Evolutionary conservation across 164 flowering plant genomes (phyloP), one percentile per base, ranked within the genome.

Genomic region (Akebia trifoliata): DNA sequence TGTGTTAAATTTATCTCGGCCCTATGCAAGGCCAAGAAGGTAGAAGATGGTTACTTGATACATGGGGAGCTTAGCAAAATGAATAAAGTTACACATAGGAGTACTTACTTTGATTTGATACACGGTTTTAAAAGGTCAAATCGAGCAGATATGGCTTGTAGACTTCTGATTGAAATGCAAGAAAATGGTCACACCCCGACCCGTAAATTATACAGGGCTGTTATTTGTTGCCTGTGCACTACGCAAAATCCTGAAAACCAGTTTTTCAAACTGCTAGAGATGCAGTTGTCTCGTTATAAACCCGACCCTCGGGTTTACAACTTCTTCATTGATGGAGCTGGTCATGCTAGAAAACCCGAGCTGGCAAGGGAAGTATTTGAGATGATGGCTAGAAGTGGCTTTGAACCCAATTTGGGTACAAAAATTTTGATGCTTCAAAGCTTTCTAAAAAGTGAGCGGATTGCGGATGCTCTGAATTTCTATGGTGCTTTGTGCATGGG

Each of bases 311-410:
- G 20, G 15, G 34, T 72, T 61, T 92, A 64, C 69, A 76, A 74
- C 54, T 67, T 34, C 39, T 89, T 83, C 70, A 85, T 92, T 63
- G 72, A 76, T 64, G 96, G 85, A 40, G 96, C 85, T 55, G 95
- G 89, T 17, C 73, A 69, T 62, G 87, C 80, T 21, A 60, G 45
- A 25, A 76, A 37, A 43, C 82, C 88, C 29, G 82, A 81, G 1
- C 67, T 88, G 17, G 90, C 90, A 9, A 73, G 71, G 62, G 55
- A 56, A 65, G 79, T 81, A 15, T 85, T 58, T 69, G 79, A 82
- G 54, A 72, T 71, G 77, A 91, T 88, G 86, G 14, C 10, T 39
- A 71, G 54, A 55, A 73, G 40, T 60, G 86, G 83, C 8, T 48
- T 79, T 34, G 51, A 39, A 40, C 87, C 90, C 28, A 68, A 61